Evolutionary conservation across 1,139 yeast genomes (phyloP).

Genomic region (Hansenula lynferdii): DNA sequence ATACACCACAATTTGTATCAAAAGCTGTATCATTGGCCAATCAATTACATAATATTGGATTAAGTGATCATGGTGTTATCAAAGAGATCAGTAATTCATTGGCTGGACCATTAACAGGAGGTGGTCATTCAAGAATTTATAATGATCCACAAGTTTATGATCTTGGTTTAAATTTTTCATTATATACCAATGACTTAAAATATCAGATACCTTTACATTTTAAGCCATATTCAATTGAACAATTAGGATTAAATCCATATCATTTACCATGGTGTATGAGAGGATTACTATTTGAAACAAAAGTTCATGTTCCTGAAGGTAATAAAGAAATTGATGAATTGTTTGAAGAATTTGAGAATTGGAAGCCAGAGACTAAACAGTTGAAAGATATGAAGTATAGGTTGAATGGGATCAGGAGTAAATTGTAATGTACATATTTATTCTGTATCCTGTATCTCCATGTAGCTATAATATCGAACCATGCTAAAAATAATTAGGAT

Average conservation of each 20-base stretch:
- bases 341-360: constrained; percentile 66
- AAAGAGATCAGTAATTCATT: constrained; percentile 78
- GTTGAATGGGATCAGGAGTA: constrained; percentile 58
- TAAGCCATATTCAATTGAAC: constrained; percentile 56
- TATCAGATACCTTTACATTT: constrained; percentile 51
- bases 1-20: constrained; percentile 49
- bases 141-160: constrained; percentile 84
- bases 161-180: constrained; percentile 65
- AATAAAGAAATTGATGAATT: constrained; percentile 54
- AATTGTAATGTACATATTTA: constrained; percentile 21
- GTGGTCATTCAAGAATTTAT: constrained; percentile 90
- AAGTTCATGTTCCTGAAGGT: constrained; percentile 32
- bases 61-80: constrained; percentile 69
- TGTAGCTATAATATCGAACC: too few relatives aligned
- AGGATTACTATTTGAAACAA: constrained; percentile 63
- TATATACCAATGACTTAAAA: constrained; percentile 66
- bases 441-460: too few relatives aligned
- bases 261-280: constrained; percentile 90
- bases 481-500: too few relatives aligned
- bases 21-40: constrained; percentile 46
- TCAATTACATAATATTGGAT: constrained; percentile 56
- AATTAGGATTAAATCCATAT: constrained; percentile 71
- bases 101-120: constrained; percentile 90
- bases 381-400: constrained; percentile 82
- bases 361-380: constrained; percentile 83